Evolutionary conservation across 164 flowering plant genomes (phyloP).

Genomic region (Amborella trichopoda): DNA sequence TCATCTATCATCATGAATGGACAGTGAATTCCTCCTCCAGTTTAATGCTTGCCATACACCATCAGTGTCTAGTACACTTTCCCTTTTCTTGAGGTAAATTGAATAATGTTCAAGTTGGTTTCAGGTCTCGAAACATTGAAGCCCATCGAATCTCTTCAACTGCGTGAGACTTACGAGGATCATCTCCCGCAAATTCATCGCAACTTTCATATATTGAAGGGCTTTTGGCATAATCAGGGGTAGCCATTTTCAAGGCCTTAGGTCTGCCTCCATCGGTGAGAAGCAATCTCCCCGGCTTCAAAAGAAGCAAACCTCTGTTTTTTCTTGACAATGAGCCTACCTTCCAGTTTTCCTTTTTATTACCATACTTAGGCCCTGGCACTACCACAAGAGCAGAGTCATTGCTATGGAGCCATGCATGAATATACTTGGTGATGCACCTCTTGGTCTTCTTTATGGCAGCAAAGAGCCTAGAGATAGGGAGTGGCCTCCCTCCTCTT

Average conservation of each 20-base stretch:
- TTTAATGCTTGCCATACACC: too few species aligned
- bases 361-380: conserved; percentile 23
- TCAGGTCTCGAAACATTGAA: conserved; percentile 60
- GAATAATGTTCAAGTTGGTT: conserved; percentile 46
- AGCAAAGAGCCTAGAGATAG: conserved; percentile 32
- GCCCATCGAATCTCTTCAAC: conserved; percentile 37
- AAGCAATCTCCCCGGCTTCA: conserved; percentile 35
- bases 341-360: conserved; percentile 33
- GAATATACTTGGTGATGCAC: conserved; percentile 26
- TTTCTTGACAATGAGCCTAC: conserved; percentile 46
- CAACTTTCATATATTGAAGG: conserved; percentile 7
- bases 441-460: conserved; percentile 45
- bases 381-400: conserved; percentile 43
- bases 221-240: conserved; percentile 13
- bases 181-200: conserved; percentile 11
- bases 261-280: conserved; percentile 23
- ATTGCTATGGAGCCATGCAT: conserved; percentile 24
- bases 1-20: too few species aligned
- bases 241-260: conserved; percentile 1
- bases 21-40: too few species aligned
- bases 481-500: conserved; percentile 12
- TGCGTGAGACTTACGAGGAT: conserved; percentile 11
- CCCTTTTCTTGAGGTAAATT: too few species aligned
- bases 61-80: too few species aligned
- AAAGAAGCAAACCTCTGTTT: conserved; percentile 20